These are phyloP conservation scores for Apostasia ramifera DNA, from an alignment of 106 monocot species.

Conservation along the genomic window DNA sequence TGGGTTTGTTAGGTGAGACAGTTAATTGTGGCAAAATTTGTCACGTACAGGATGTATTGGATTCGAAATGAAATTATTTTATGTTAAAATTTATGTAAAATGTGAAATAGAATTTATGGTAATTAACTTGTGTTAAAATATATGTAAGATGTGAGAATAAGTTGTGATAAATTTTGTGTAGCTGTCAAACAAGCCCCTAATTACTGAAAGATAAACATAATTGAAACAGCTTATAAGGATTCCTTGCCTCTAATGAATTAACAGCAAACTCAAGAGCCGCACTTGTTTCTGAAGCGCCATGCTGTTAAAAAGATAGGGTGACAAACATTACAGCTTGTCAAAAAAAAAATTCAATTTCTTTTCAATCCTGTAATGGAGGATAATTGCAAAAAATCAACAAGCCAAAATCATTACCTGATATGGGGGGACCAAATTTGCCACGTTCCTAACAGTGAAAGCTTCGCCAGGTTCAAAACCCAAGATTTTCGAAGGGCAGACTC, in stretches of 20 bases:
- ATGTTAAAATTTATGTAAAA: too few species aligned
- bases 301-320: conserved; percentile 28
- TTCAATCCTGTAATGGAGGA: not conserved
- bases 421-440: conserved; percentile 93
- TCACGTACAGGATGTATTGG: too few species aligned
- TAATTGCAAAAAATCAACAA: not conserved
- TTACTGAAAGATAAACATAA: not conserved
- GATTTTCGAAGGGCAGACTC: conserved; percentile 85
- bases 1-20: too few species aligned
- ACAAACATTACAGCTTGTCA: not conserved
- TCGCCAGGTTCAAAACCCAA: conserved; percentile 94
- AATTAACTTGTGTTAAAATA: too few species aligned
- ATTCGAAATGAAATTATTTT: too few species aligned
- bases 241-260: conserved; percentile 66
- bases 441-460: conserved; percentile 89
- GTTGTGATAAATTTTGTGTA: too few species aligned
- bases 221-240: not conserved
- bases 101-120: too few species aligned
- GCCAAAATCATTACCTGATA: conserved; percentile 48
- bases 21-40: too few species aligned
- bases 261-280: conserved; percentile 97
- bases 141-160: too few species aligned
- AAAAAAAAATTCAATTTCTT: not conserved
- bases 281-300: conserved; percentile 87
- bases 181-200: too few species aligned